Percentiles rank a stretch among this genome's conserved stretches.
Evolutionary conservation across 306 rosid species (phyloP).

Genomic region (Cucurbita pepo): DNA sequence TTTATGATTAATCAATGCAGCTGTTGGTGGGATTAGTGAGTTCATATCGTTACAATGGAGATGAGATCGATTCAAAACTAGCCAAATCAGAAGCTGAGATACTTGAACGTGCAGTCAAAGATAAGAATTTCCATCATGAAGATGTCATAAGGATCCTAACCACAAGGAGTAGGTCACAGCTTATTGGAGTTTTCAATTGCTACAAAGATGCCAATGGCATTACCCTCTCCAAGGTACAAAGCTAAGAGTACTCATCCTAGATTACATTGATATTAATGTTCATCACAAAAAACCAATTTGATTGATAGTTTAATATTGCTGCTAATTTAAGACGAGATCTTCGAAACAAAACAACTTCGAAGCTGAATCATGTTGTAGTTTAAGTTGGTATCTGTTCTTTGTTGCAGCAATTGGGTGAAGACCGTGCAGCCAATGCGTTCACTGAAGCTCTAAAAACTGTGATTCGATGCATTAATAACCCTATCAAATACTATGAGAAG

Average conservation of each 20-base stretch:
- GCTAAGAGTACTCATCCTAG: neutral
- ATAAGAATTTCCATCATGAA: constrained; percentile 33
- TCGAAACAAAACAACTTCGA: neutral
- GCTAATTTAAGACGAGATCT: neutral
- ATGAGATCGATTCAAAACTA: constrained; percentile 12
- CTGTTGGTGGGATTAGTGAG: constrained; percentile 25
- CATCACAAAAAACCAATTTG: neutral
- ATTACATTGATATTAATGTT: neutral
- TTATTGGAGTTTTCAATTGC: constrained; percentile 54
- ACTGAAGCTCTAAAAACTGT: constrained; percentile 37
- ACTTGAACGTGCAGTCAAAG: constrained; percentile 57
- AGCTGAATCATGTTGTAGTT: neutral
- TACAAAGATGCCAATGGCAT: constrained; percentile 48
- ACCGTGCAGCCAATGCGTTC: constrained; percentile 18
- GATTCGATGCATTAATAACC: constrained; percentile 45
- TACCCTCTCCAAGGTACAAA: constrained; percentile 52
- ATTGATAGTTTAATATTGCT: neutral
- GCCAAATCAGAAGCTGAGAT: constrained; percentile 46
- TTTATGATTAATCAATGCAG: constrained; percentile 3
- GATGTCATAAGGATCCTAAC: constrained; percentile 53
- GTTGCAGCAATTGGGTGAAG: constrained; percentile 39
- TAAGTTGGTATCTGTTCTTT: neutral
- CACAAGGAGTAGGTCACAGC: constrained; percentile 64
- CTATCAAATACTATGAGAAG: constrained; percentile 60
- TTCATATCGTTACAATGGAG: constrained; percentile 19